Base-by-base conservation (phyloP, 768 basidiomycete species). In the Hypholoma sublateritium region DNA sequence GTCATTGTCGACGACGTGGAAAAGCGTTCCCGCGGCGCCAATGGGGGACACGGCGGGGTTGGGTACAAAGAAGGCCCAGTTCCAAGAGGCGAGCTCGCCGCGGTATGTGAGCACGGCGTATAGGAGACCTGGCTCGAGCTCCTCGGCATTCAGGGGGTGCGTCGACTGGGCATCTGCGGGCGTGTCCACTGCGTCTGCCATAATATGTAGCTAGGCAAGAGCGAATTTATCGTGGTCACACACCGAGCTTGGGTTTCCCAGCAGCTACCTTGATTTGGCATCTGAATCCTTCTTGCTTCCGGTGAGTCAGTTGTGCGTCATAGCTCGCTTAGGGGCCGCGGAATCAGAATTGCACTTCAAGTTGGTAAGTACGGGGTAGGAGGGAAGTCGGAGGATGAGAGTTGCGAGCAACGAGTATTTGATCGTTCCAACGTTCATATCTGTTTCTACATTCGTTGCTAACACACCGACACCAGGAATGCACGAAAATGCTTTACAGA, bases 41-140 rank as follows among this genome's bases (percentile, higher is more conserved):
- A 79, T 74, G 13, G 79, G 78, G 4, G 64, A 59, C 1, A 69
- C 62, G 6, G 67, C 52, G 45, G 76, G 74, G 63, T 79, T 70
- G 48, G 77, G 73, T 25, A 79, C 70, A 66, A 74, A 80, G 62
- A 81, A 81, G 5, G 75, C 73, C 79, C 79, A 81, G 59, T 79
- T 75, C 79, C 79, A 81, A 5, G 76, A 70, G 19, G 77, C 76
- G 34, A 77, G 73, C 58, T 81, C 78, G 36, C 77, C 77, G 17
- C 75, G 66, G 62, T 79, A 80, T 34, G 71, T 71, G 56, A 80
- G 72, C 59, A 78, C 72, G 11, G 77, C 77, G 61, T 80, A 80
- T 14, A 80, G 71, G 48, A 67, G 67, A 48, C 74, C 69, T 6
- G 68, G 58, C 62, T 78, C 77, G 35, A 80, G 74, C 56, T 77